A percentile compares a stretch with the other conserved stretches of the same genome.
phyloP scores from a whole-genome alignment of 169 alveolate species.

The Perkinsus olseni region DNA sequence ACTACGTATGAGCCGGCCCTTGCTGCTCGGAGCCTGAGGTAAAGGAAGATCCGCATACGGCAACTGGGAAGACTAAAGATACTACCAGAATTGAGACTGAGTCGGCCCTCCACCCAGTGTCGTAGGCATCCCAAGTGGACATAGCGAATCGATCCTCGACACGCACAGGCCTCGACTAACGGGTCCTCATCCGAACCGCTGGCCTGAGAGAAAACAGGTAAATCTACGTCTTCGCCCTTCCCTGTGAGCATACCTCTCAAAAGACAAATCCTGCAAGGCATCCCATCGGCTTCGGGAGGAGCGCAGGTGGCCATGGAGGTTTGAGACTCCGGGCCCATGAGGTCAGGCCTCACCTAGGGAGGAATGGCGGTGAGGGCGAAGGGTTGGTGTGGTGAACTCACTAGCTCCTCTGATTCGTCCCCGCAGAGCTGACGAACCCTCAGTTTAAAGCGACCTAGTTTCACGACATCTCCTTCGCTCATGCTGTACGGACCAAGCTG shows the following conservation, averaged over 20 bases:
- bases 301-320: neutral
- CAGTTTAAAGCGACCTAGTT: constrained; percentile 82
- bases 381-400: constrained; percentile 23
- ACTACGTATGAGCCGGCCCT: neutral
- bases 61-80: neutral
- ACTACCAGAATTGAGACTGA: constrained; percentile 38
- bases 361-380: neutral
- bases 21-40: neutral
- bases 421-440: constrained; percentile 65
- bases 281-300: neutral
- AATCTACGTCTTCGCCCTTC: neutral
- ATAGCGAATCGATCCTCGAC: constrained; percentile 82
- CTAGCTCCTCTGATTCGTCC: constrained; percentile 49
- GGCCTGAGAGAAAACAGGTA: neutral
- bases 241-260: neutral
- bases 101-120: constrained; percentile 84
- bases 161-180: constrained; percentile 80
- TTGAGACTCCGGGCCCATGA: neutral
- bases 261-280: neutral
- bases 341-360: neutral
- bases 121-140: constrained; percentile 89
- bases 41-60: constrained; percentile 40
- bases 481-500: constrained; percentile 40
- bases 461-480: constrained; percentile 81
- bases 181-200: constrained; percentile 50